A percentile compares a stretch with the other conserved stretches of the same genome.
Evolutionary conservation across 768 basidiomycete species (phyloP).

Genomic region (Mycena rosella): DNA sequence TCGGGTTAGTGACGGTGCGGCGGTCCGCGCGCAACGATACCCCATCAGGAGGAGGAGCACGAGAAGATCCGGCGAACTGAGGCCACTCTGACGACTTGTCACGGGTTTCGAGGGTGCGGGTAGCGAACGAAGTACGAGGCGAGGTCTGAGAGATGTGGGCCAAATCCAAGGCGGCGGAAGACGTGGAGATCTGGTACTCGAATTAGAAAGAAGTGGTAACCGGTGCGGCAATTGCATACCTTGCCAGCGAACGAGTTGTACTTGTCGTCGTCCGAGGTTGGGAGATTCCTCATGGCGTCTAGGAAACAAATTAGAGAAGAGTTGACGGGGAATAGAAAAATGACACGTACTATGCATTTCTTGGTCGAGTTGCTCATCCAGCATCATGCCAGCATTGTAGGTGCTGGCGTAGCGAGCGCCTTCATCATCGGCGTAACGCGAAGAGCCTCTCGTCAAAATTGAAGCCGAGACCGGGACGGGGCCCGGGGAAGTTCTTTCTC

Average conservation of each 20-base stretch:
- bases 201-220: conserved; percentile 11
- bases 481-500: conserved; percentile 73
- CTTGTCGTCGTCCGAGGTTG: conserved; percentile 92
- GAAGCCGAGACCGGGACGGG: conserved; percentile 66
- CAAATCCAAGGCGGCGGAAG: conserved; percentile 93
- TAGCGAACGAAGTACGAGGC: conserved; percentile 69
- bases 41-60: conserved; percentile 66
- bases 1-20: conserved; percentile 82
- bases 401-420: conserved; percentile 69
- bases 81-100: conserved; percentile 95
- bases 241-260: conserved; percentile 74
- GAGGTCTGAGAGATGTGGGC: conserved; percentile 90
- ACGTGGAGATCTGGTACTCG: conserved; percentile 74
- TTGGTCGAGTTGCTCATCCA: conserved; percentile 93
- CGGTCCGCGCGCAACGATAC: conserved; percentile 69
- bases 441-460: conserved; percentile 63
- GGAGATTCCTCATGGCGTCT: conserved; percentile 92
- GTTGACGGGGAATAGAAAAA: conserved; percentile 16
- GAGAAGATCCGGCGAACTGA: conserved; percentile 78
- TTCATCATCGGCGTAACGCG: conserved; percentile 70
- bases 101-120: conserved; percentile 66
- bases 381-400: conserved; percentile 89
- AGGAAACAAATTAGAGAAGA: conserved; percentile 34
- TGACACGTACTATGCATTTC: conserved; percentile 89
- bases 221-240: conserved; percentile 54